Base-by-base conservation (phyloP, 2,329 filamentous ascomycete species). In the Huntiella savannae region DNA sequence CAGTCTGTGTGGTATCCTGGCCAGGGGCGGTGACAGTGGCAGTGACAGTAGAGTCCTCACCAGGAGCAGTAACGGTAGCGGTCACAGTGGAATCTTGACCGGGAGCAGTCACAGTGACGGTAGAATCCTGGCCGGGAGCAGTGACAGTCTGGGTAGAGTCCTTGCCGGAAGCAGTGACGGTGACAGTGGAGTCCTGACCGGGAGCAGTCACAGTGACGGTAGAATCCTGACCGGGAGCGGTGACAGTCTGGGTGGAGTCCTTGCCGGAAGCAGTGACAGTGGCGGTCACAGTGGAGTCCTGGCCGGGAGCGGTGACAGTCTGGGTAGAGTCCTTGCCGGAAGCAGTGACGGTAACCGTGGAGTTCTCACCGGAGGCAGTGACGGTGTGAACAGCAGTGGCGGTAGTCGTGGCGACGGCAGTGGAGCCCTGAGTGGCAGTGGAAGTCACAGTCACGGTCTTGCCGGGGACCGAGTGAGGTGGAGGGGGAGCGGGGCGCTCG, bases 81-180 rank as follows among this genome's bases (percentile, higher is more conserved):
- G 60, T 65, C 37, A 58, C 64, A 32, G 63, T 47, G 42, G 63
- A 53, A 19, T 61, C 62, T 17, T 62, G 45, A 44, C 59, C 60
- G 22, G 59, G 54, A 34, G 56, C 57, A 33, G 57, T 50, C 53
- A 55, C 58, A 40, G 60, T 64, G 16, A 57, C 64, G 35, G 58
- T 63, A n/a, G 63, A 53, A 40, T 56, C 52, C 2, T 54, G 48
- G 38, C 57, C 49, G 12, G 53, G 48, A 16, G 59, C 62, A 43
- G 58, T 62, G 34, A 63, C 49, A 49, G 60, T 65, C 38, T 59
- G 64, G 32, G 63, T 46, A 40, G 63, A 53, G 19, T 60, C 62
- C 17, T 62, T 44, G 45, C 59, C 59, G 28, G 59, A 53, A 15
- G 28, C 45, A 6, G 32, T 41, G 15, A 36, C 16, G 32, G 39